These are phyloP conservation scores for Dissophora globulifera DNA, from an alignment of 192 early-diverging fungal genomes.

Conservation along the genomic window DNA sequence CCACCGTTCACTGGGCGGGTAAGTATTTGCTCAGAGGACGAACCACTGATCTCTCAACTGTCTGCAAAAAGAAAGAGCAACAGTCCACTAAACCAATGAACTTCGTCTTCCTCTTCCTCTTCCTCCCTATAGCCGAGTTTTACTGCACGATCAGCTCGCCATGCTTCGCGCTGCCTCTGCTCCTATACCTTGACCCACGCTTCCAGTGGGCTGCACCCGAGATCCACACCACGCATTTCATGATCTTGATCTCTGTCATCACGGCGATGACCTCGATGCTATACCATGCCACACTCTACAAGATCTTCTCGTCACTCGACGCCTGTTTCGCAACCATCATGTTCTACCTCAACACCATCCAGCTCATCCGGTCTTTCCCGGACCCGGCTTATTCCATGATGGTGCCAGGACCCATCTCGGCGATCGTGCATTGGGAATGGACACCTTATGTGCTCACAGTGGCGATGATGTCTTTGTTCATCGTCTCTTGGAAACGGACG, in stretches of 20 bases:
- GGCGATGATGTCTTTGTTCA: conserved; percentile 25
- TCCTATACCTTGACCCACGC: conserved; percentile 49
- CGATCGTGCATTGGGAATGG: conserved; percentile 24
- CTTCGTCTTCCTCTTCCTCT: not conserved
- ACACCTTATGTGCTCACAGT: conserved; percentile 35
- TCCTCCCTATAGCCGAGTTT: conserved; percentile 55
- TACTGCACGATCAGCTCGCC: conserved; percentile 62
- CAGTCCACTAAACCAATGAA: not conserved
- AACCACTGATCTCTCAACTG: not conserved
- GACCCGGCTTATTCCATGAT: conserved; percentile 26
- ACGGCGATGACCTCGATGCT: conserved; percentile 52
- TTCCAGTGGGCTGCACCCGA: conserved; percentile 47
- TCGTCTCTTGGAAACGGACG: conserved; percentile 48
- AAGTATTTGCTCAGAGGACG: not conserved
- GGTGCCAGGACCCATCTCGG: conserved; percentile 24
- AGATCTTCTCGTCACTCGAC: conserved; percentile 56
- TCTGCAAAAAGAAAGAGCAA: no score
- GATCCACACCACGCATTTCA: conserved; percentile 46
- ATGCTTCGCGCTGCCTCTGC: conserved; percentile 60
- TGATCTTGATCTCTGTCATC: conserved; percentile 48
- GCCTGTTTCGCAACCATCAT: conserved; percentile 55
- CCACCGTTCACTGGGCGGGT: conserved; percentile 53
- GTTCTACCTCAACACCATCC: conserved; percentile 52
- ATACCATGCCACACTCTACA: conserved; percentile 61
- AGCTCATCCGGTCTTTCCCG: conserved; percentile 31